A percentile compares a stretch with the other conserved stretches of the same genome.
Evolutionary conservation across 106 monocot genomes (phyloP).

Genomic region (Apostasia ramifera): DNA sequence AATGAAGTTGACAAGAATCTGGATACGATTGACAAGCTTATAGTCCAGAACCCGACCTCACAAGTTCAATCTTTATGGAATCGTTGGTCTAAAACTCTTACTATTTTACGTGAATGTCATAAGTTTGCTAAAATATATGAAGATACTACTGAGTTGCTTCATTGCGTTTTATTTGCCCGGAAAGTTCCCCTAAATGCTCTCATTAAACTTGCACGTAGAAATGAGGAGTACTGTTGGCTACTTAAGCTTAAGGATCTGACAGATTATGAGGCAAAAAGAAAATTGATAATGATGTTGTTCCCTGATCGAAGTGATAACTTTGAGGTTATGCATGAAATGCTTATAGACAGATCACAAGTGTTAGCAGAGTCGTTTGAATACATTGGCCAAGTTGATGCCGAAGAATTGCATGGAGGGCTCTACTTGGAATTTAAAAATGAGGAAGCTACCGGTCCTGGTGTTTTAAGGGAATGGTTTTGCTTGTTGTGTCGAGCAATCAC

Average conservation of each 20-base stretch:
- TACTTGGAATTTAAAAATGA: slow-evolving; percentile 95
- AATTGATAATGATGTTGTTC: slow-evolving; percentile 73
- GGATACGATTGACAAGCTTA: slow-evolving; percentile 8
- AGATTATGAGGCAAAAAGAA: slow-evolving; percentile 57
- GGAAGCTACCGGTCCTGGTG: slow-evolving; percentile 92
- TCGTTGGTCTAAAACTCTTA: slow-evolving; percentile 27
- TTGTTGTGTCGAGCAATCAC: slow-evolving; percentile 65
- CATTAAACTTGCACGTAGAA: slow-evolving; percentile 35
- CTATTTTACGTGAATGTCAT: slow-evolving; percentile 37
- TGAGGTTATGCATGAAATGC: slow-evolving; percentile 75
- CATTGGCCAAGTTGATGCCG: slow-evolving; percentile 42
- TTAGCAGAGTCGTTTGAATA: slow-evolving; percentile 78
- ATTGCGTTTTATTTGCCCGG: slow-evolving; percentile 28
- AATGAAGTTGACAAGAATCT: slow-evolving; percentile 24
- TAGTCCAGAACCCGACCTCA: not conserved
- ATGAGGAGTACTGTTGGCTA: slow-evolving; percentile 44
- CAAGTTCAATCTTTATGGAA: slow-evolving; percentile 17
- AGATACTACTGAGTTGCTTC: slow-evolving; percentile 30
- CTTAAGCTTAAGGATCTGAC: slow-evolving; percentile 54
- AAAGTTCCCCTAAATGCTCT: slow-evolving; percentile 48
- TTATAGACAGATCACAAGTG: slow-evolving; percentile 70
- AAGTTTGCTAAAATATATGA: slow-evolving; percentile 45
- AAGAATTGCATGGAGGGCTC: slow-evolving; percentile 44
- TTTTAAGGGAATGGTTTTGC: slow-evolving; percentile 88
- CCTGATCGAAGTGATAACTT: slow-evolving; percentile 59